Base-by-base conservation (phyloP, 768 basidiomycete genomes). In the Tricholoma bakamatsutake region DNA sequence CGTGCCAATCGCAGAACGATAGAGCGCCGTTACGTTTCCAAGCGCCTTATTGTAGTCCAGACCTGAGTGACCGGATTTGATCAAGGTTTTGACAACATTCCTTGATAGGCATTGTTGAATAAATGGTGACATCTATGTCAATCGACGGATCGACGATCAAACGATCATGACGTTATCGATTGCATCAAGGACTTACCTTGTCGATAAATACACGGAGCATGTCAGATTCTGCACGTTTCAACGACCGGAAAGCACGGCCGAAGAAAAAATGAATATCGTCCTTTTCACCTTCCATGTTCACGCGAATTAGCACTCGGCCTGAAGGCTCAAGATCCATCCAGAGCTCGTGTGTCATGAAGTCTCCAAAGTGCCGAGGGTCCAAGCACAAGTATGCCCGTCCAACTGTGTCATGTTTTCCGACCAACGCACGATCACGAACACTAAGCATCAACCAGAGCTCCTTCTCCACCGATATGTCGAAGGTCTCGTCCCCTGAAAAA, bases 281-380 rank as follows among this genome's bases (percentile, higher is more conserved):
- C 71, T 96, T 94, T 78, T 98, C 97, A 52, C 95, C 94, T 66
- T 99, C 97, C 94, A 98, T 97, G 66, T 93, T 95, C 56, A 98
- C 81, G 17, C 97, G 82, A 31, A 97, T 75, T 35, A 97, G 73
- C 50, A 98, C 80, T 33, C 93, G 82, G 4, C 97, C 94, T 53
- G 84, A 80, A 0, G 87, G 84, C 66, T 98, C 95, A 13, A 98
- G 74, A 57, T 92, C 88, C 74, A 95, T 80, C 89, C 94, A 94
- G 6, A 95, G 68, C 57, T 99, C 97, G 64, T 94, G 93, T 2
- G 93, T 77, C 57, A 98, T 74, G 68, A 88, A 87, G 73, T 99
- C 94, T 11, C 85, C 86, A 63, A 91, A 96, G 53, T 90, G 82
- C 57, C 81, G 77, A 2, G 94, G 93, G 62, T 98, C 95, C 27